Percentiles rank a stretch among this genome's conserved stretches.
phyloP scores from a whole-genome alignment of 2,329 filamentous ascomycete genomes.

The Aspergillus floridensis region DNA sequence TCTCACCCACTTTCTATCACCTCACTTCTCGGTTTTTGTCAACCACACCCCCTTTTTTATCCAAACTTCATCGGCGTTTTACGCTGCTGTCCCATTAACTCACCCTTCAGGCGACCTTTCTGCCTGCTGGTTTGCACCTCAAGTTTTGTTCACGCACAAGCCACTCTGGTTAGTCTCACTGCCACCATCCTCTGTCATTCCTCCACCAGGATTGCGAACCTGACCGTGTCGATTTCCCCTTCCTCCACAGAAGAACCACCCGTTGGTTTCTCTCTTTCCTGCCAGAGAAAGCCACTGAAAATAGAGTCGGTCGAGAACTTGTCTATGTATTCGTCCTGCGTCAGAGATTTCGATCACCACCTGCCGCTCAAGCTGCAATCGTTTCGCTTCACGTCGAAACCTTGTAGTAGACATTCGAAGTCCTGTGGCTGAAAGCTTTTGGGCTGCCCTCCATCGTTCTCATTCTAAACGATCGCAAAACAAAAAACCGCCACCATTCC shows the following conservation, averaged over 20 bases:
- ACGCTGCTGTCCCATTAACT: conserved; percentile 14
- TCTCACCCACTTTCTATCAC: conserved; percentile 23
- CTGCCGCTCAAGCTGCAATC: conserved; percentile 92
- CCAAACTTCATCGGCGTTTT: conserved; percentile 13
- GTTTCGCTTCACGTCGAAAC: conserved; percentile 95
- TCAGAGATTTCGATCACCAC: conserved; percentile 90
- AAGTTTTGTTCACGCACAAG: conserved; percentile 9
- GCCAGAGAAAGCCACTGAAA: conserved; percentile 39
- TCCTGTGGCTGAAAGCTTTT: conserved; percentile 77
- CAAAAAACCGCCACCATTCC: conserved; percentile 36
- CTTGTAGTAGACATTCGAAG: conserved; percentile 83
- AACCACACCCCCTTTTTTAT: conserved; percentile 7
- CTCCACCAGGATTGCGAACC: conserved; percentile 12
- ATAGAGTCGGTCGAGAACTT: conserved; percentile 44
- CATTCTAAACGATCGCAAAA: conserved; percentile 13
- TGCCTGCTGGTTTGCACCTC: conserved; percentile 10
- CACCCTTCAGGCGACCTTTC: conserved; percentile 11
- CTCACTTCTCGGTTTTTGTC: background rate
- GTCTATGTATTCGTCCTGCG: conserved; percentile 99
- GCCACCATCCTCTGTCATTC: conserved; percentile 6
- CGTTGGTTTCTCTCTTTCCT: conserved; percentile 33
- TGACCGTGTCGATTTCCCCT: conserved; percentile 13
- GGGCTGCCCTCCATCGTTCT: conserved; percentile 25
- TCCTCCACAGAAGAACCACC: conserved; percentile 28
- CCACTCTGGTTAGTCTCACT: conserved; percentile 21